Evolutionary conservation across 78 protist species (phyloP).

Genomic region (Dictyostelium brefeldianum): DNA sequence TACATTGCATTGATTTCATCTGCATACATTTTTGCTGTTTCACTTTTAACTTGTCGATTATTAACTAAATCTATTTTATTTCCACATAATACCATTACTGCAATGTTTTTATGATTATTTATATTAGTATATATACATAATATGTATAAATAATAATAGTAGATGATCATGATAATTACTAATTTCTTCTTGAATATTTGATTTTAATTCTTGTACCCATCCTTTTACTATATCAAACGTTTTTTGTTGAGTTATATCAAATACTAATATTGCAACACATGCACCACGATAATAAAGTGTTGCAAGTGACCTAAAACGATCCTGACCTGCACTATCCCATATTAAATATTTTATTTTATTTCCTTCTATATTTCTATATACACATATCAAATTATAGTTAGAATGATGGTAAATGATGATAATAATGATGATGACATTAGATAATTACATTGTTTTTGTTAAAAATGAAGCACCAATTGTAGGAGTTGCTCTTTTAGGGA

Average conservation of each 20-base stretch:
- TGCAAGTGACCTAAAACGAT: constrained; percentile 72
- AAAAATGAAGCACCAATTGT: constrained; percentile 69
- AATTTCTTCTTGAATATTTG: constrained; percentile 73
- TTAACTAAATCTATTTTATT: constrained; percentile 55
- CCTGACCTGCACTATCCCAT: constrained; percentile 87
- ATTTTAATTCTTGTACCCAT: constrained; percentile 82
- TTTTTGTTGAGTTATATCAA: constrained; percentile 36
- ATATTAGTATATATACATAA: background rate
- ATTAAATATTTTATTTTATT: constrained; percentile 59
- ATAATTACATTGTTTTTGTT: constrained; percentile 42
- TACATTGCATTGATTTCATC: constrained; percentile 59
- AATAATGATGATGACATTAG: background rate
- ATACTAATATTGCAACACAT: constrained; percentile 77
- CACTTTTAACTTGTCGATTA: constrained; percentile 43
- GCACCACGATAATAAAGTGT: constrained; percentile 79
- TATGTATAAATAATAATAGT: background rate
- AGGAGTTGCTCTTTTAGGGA: constrained; percentile 30
- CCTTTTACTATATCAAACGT: constrained; percentile 60
- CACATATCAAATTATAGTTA: background rate
- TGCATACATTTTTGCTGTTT: constrained; percentile 51
- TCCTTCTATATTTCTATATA: constrained; percentile 42
- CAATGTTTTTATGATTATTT: background rate
- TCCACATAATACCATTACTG: constrained; percentile 73
- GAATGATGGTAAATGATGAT: background rate
- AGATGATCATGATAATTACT: constrained; percentile 10